phyloP scores from a whole-genome alignment of 768 basidiomycete genomes.

The Multifurca ochricompacta region DNA sequence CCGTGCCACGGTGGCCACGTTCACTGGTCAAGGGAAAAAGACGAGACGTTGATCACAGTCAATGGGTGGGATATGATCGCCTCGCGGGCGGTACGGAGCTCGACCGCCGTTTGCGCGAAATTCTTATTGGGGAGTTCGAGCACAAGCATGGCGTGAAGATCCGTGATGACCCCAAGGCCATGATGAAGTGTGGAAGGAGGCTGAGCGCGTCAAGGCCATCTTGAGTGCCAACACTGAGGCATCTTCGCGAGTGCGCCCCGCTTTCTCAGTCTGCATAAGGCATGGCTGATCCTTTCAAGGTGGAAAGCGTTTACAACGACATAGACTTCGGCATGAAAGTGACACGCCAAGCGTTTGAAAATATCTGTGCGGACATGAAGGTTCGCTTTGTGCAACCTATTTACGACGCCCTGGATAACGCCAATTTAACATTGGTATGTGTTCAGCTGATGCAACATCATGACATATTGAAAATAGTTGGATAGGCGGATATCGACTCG shows the following conservation, averaged over 20 bases:
- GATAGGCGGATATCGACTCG: conserved; percentile 71
- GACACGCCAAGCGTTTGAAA: conserved; percentile 73
- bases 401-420: conserved; percentile 56
- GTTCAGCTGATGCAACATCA: neutral
- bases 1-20: conserved; percentile 68
- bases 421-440: conserved; percentile 60
- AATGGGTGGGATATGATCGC: conserved; percentile 80
- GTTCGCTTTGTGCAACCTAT: conserved; percentile 63
- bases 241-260: conserved; percentile 48
- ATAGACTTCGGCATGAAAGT: conserved; percentile 82
- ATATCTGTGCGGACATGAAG: conserved; percentile 58
- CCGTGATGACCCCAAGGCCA: conserved; percentile 66
- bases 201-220: conserved; percentile 82
- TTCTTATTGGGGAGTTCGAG: conserved; percentile 71
- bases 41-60: conserved; percentile 65
- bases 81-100: conserved; percentile 74
- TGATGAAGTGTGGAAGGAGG: conserved; percentile 96
- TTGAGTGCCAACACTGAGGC: conserved; percentile 89
- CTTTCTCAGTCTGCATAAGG: neutral
- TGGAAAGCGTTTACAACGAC: conserved; percentile 86
- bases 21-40: conserved; percentile 44
- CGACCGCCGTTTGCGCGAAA: conserved; percentile 73
- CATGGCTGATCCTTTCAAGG: conserved; percentile 32
- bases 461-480: conserved; percentile 3
- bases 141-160: conserved; percentile 61